phyloP scores from a whole-genome alignment of 495 filamentous ascomycete genomes.

The Penicillium ochrochloron region DNA sequence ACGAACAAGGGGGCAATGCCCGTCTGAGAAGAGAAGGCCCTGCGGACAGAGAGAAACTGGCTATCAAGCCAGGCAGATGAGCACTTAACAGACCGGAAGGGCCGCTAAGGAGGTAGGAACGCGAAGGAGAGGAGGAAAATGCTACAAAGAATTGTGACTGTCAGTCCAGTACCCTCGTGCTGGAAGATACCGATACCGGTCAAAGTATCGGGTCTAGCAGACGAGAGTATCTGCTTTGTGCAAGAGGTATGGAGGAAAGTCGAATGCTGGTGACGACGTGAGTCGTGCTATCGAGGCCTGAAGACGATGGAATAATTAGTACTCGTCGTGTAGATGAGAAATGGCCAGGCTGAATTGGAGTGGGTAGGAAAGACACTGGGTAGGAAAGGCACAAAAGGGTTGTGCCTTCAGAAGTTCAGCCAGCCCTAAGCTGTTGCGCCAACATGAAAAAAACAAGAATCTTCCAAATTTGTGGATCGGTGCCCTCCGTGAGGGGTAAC shows the following conservation, averaged over 20 bases:
- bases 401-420: constrained; percentile 1
- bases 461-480: constrained; percentile 9
- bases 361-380: constrained; percentile 14
- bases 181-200: constrained; percentile 85
- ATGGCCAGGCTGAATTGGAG: neutral
- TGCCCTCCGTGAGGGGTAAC: constrained; percentile 15
- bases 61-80: constrained; percentile 60
- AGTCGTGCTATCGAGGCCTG: constrained; percentile 89
- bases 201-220: constrained; percentile 89
- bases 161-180: constrained; percentile 64
- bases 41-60: constrained; percentile 64
- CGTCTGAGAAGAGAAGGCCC: constrained; percentile 96
- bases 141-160: constrained; percentile 86
- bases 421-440: constrained; percentile 3
- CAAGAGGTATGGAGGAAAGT: constrained; percentile 25
- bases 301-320: constrained; percentile 22
- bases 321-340: neutral
- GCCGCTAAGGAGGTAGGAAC: constrained; percentile 86
- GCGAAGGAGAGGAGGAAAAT: constrained; percentile 77
- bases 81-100: constrained; percentile 45
- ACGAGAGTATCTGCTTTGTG: constrained; percentile 74
- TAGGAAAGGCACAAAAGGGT: constrained; percentile 6
- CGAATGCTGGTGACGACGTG: constrained; percentile 22
- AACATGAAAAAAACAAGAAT: constrained; percentile 15
- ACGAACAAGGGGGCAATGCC: constrained; percentile 82